Evolutionary conservation across 371 early-diverging fungal genomes (phyloP), one percentile per base, ranked within the genome.

Genomic region (Amoeboaphelidium occidentale): DNA sequence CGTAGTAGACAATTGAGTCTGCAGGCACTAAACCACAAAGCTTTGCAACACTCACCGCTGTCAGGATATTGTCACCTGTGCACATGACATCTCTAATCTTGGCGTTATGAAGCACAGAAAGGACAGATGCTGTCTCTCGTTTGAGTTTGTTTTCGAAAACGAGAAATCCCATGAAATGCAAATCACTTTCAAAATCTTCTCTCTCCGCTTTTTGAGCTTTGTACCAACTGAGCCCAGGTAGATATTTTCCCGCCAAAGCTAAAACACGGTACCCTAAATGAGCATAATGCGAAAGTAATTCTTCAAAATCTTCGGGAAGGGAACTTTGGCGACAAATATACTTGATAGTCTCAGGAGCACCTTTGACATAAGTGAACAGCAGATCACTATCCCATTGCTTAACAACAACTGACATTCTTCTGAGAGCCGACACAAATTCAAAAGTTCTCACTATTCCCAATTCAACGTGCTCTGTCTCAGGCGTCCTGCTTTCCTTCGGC

Each of bases 141-240:
- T 99, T 98, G 21, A 97, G 67, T 65, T 89, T 91, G 70, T 99
- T 98, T 59, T 96, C 97, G 73, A 99, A 99, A 20, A 99, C 74
- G 49, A 98, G 73, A 53, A 98, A 87, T 0, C 94, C 94, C 27
- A 97, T 64, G 59, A 98, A 96, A 1, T 70, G 66, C 51, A 98
- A 61, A 12, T 78, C 79, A 3, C 57, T 64, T 64, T 98, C 98
- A 13, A 91, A 73, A 27, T 86, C 78, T 32, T 76, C 74, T 51
- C 97, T 65, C 53, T 76, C 78, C 48, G 85, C 61, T 47, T 78
- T 76, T 58, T 79, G 77, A 12, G 83, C 67, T 52, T 81, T 78
- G 46, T 76, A 65, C 70, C 79, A 84, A 44, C 73, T 74, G 24
- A 85, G 55, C 47, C 68, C 72, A 21, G 66, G 68, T 52, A 89